These are phyloP conservation scores for Physocladia obscura DNA, from an alignment of 192 early-diverging fungal genomes.

Conservation along the genomic window DNA sequence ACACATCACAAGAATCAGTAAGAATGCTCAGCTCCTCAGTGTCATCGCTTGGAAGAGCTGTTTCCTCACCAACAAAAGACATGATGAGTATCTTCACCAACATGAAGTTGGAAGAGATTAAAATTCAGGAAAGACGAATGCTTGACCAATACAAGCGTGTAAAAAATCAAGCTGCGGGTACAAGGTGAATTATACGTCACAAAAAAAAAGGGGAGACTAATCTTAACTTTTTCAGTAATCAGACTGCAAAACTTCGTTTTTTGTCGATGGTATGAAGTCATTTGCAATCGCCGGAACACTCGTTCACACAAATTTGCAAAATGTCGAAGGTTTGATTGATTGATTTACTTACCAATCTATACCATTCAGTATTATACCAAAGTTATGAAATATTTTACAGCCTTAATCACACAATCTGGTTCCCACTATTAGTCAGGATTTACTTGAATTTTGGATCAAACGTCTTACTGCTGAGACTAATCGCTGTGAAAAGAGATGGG, in stretches of 20 bases:
- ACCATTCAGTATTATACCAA: no score
- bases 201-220: no score
- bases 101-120: slow-evolving; percentile 2
- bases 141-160: not conserved
- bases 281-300: not conserved
- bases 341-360: not conserved
- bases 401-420: not conserved
- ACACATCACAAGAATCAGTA: no score
- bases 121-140: not conserved
- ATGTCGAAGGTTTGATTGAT: not conserved
- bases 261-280: not conserved
- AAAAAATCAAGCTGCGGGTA: not conserved
- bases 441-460: not conserved
- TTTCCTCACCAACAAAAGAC: not conserved
- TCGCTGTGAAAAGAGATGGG: not conserved
- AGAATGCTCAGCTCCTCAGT: no score
- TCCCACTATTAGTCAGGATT: not conserved
- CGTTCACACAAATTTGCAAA: not conserved
- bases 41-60: no score
- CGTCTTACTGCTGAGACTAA: not conserved
- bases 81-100: not conserved
- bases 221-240: not conserved
- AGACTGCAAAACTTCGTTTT: not conserved
- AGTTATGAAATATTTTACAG: not conserved
- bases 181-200: not conserved